Percentiles rank a stretch among this genome's conserved stretches.
Conservation (phyloP, 2,329 filamentous ascomycete species). For the Penicillium vulpinum region DNA sequence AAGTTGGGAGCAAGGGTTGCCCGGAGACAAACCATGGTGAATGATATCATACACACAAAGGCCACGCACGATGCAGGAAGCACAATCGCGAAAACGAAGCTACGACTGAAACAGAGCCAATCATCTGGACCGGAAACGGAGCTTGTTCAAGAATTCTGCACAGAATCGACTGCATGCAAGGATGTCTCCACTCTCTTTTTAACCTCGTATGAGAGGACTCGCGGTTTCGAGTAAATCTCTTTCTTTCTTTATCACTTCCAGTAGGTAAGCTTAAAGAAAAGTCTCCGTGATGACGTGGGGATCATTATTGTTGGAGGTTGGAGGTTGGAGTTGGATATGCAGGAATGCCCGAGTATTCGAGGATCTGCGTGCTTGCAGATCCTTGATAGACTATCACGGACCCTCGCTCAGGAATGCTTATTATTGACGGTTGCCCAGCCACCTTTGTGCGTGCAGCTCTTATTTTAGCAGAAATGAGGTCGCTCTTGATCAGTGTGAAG, state of each 20-base stretch:
- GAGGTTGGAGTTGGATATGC: not conserved
- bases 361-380: constrained; percentile 6
- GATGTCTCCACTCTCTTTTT: constrained; percentile 14
- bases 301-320: not conserved
- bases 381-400: constrained; percentile 1
- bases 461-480: not conserved
- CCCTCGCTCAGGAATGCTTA: constrained; percentile 4
- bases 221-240: not conserved
- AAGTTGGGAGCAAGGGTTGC: not conserved
- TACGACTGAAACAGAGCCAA: constrained; percentile 17
- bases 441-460: not conserved
- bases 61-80: not conserved
- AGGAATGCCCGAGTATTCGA: constrained; percentile 1
- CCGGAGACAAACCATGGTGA: not conserved
- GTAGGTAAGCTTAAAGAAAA: not conserved
- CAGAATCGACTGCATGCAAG: constrained; percentile 22
- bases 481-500: not conserved
- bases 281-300: not conserved
- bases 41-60: constrained; percentile 2
- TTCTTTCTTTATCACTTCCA: not conserved
- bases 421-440: not conserved
- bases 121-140: constrained; percentile 6
- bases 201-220: not conserved
- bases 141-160: constrained; percentile 13
- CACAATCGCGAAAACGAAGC: not conserved